Base-by-base conservation (phyloP, 2,329 filamentous ascomycete species). In the Fusarium fracticaudum region DNA sequence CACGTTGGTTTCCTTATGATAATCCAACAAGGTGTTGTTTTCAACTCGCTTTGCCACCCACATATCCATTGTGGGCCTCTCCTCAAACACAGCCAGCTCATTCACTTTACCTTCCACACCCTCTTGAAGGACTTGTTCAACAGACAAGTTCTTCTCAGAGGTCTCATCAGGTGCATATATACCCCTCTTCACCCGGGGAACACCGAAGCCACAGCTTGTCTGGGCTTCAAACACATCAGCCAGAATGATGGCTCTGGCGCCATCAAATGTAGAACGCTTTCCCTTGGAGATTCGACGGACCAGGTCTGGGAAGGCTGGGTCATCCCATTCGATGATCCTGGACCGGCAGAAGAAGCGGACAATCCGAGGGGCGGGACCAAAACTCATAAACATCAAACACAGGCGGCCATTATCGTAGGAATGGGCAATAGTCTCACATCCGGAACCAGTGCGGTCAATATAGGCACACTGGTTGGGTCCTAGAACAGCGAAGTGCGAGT, bases 321-420 rank as follows among this genome's bases (percentile, higher is more conserved):
- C 83, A 69, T 89, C 87, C 81, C 86, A 89, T 80, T 93, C 91
- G 7, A 93, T 82, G 13, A 93, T 87, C 10, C 79, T 81, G 9
- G 88, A 88, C 14, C 78, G 85, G 79, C 91, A 92, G 79, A 91
- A 93, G 57, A 92, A 85, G 10, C 91, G 84, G 80, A 92, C 79
- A 77, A 93, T 93, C 62, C 90, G 85, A 22, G 91, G 91, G 1
- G 84, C 79, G 8, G 83, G 74, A 3, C 87, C 89, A 72, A 92
- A 93, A 29, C 89, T 91, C 80, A 88, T 92, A 83, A 95, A 94
- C 87, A 94, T 91, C 78, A 95, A 83, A 11, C 92, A 94, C 24
- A 93, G 87, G 22, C 93, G 88, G 37, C 91, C 92, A 77, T 95
- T 95, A 78, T 96, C 93, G 79, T 94, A 91, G 17, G 94, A 82